These are phyloP conservation scores for Amanita rimosa DNA, from an alignment of 768 basidiomycete species.

Conservation along the genomic window DNA sequence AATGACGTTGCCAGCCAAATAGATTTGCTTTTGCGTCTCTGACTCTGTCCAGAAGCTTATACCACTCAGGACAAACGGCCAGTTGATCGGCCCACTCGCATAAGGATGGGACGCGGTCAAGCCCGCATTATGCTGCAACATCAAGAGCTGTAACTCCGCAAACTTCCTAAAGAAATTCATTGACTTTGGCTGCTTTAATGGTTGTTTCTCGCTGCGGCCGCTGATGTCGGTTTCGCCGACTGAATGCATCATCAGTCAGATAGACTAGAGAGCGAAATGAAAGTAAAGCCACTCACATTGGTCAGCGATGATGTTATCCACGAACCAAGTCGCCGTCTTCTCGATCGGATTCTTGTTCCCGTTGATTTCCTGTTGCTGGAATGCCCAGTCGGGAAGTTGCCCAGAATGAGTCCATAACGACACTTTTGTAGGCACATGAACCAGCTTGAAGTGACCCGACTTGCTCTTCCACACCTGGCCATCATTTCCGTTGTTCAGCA, in stretches of 20 bases:
- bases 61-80: conserved; percentile 94
- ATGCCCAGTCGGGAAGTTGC: conserved; percentile 91
- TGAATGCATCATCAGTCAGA: conserved; percentile 14
- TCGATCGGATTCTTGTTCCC: conserved; percentile 89
- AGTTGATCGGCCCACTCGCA: conserved; percentile 90
- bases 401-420: conserved; percentile 87
- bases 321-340: conserved; percentile 79
- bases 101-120: conserved; percentile 97
- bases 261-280: background rate
- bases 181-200: conserved; percentile 60
- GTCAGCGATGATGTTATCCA: conserved; percentile 69
- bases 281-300: conserved; percentile 40
- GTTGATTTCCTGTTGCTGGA: conserved; percentile 95
- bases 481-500: conserved; percentile 60
- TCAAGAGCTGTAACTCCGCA: conserved; percentile 82
- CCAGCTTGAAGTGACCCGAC: conserved; percentile 82
- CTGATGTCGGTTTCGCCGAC: conserved; percentile 39
- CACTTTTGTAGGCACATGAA: conserved; percentile 85
- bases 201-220: conserved; percentile 38
- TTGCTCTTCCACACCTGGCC: conserved; percentile 90
- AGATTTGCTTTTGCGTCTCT: conserved; percentile 83
- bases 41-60: conserved; percentile 98
- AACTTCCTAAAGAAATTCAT: conserved; percentile 96
- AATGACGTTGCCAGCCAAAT: conserved; percentile 87
- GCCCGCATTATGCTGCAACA: conserved; percentile 99